Evolutionary conservation across 2,329 filamentous ascomycete genomes (phyloP), one percentile per base, ranked within the genome.

Genomic region (Fusarium musae): DNA sequence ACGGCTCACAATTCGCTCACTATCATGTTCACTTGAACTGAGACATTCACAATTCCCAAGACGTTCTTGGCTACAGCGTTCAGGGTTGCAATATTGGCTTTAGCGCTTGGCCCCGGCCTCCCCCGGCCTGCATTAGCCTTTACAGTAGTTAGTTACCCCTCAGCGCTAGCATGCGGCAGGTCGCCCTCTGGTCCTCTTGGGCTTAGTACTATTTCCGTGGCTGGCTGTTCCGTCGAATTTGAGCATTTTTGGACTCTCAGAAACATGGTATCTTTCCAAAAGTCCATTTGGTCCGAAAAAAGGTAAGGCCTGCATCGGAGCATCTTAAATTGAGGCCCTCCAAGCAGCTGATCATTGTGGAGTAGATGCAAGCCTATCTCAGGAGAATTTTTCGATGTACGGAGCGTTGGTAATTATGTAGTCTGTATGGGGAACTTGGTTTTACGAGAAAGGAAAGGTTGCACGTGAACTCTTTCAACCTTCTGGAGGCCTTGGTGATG

Each of bases 371-470:
- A 28, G 12, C 34, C 23, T 16, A 21, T 19, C 23, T 37, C 1
- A 2, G 34, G 50, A 28, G 13, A 28, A 13, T n/a, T 37, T 21
- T 4, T 26, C 17, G 9, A 37, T 12, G 4, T 7, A 17, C 4
- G 15, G 8, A 5, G 21, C 2, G 13, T 9, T 34, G 30, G 8
- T 10, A 19, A 15, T 19, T 13, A 13, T 34, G 15, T 7, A 23
- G 10, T 10, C 2, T 7, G 7, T 32, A 4, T 2, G 6, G 4
- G 26, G 9, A 6, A 13, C 1, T 17, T 32, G 28, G 26, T 26
- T 26, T 26, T 3, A 5, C 26, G 26, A 30, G 47, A 34, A n/a
- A 9, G 30, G 11, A 17, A 34, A 19, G 8, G 8, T 19, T 34
- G 11, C 47, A 34, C 28, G 11, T 19, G 30, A 34, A 8, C 11